Percentiles rank a stretch among this genome's conserved stretches.
Conservation (phyloP, 192 early-diverging fungal species). For the Podila verticillata region DNA sequence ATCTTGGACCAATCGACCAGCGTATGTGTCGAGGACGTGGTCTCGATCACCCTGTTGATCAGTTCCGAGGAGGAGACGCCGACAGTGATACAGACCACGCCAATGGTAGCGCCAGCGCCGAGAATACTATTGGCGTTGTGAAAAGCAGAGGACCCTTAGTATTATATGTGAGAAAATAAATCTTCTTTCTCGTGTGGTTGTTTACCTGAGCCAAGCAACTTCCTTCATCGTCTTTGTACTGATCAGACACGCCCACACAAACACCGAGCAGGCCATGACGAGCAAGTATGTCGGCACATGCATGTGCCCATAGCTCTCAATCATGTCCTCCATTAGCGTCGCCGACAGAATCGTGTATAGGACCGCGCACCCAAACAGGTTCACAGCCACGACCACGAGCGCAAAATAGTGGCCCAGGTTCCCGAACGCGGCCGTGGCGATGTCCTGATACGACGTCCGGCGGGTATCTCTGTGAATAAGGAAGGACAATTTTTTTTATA, state of each 20-base stretch:
- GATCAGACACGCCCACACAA: slow-evolving; percentile 74
- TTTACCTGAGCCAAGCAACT: slow-evolving; percentile 69
- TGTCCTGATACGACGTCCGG: slow-evolving; percentile 67
- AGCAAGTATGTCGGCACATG: slow-evolving; percentile 58
- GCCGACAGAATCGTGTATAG: slow-evolving; percentile 78
- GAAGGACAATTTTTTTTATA: slow-evolving; percentile 2
- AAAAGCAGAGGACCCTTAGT: background rate
- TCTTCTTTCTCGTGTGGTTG: background rate
- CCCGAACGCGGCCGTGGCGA: slow-evolving; percentile 78
- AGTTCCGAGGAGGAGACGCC: slow-evolving; percentile 57
- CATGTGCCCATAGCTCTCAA: slow-evolving; percentile 55
- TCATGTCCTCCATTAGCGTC: slow-evolving; percentile 69
- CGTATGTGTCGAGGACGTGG: slow-evolving; percentile 16
- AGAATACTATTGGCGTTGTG: slow-evolving; percentile 65
- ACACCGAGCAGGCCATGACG: slow-evolving; percentile 61
- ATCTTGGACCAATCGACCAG: slow-evolving; percentile 61
- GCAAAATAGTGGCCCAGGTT: slow-evolving; percentile 57
- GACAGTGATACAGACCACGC: slow-evolving; percentile 72
- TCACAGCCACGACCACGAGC: slow-evolving; percentile 68
- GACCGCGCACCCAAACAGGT: slow-evolving; percentile 72
- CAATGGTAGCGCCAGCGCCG: slow-evolving; percentile 73
- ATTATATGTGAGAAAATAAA: slow-evolving; percentile 31
- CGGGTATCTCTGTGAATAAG: slow-evolving; percentile 46
- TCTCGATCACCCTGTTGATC: slow-evolving; percentile 3
- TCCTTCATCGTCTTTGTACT: slow-evolving; percentile 81